phyloP scores from a whole-genome alignment of 192 early-diverging fungal species.

The Kickxella alabastrina region DNA sequence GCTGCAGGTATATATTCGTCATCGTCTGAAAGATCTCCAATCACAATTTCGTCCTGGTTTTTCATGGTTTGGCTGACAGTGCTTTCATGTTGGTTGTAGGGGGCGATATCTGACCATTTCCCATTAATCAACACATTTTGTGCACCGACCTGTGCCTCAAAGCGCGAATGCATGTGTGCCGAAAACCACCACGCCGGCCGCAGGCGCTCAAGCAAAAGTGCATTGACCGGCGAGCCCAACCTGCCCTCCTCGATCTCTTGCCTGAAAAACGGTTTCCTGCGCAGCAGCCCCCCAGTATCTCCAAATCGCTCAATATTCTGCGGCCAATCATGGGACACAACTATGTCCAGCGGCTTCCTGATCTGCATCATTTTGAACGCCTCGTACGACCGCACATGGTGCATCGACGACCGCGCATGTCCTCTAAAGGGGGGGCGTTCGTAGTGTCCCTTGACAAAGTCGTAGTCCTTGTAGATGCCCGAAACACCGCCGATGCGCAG shows the following conservation, averaged over 20 bases:
- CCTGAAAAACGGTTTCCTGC: conserved; percentile 68
- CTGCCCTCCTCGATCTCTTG: conserved; percentile 57
- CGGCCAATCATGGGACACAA: conserved; percentile 98
- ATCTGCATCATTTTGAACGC: conserved; percentile 73
- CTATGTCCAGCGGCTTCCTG: conserved; percentile 73
- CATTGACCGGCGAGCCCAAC: conserved; percentile 73
- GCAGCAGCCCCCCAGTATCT: conserved; percentile 57
- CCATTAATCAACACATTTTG: conserved; percentile 16
- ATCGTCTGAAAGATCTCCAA: conserved; percentile 25
- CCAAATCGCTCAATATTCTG: conserved; percentile 78
- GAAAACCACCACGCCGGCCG: conserved; percentile 90
- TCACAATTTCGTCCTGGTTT: conserved; percentile 57
- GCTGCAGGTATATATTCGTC: neutral
- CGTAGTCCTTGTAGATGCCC: conserved; percentile 75
- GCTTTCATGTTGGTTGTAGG: too few relatives aligned
- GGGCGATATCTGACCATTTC: conserved; percentile 26
- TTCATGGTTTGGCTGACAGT: neutral
- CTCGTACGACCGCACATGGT: conserved; percentile 86
- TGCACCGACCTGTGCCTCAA: conserved; percentile 65
- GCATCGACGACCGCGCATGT: conserved; percentile 63
- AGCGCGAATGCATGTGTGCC: conserved; percentile 94
- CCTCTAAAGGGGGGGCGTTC: conserved; percentile 77
- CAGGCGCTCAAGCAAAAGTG: conserved; percentile 67
- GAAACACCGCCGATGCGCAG: conserved; percentile 90
- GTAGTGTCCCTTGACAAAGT: conserved; percentile 63